Evolutionary conservation across 2,329 filamentous ascomycete species (phyloP), one percentile per base, ranked within the genome.

Genomic region (Fusarium compactum): DNA sequence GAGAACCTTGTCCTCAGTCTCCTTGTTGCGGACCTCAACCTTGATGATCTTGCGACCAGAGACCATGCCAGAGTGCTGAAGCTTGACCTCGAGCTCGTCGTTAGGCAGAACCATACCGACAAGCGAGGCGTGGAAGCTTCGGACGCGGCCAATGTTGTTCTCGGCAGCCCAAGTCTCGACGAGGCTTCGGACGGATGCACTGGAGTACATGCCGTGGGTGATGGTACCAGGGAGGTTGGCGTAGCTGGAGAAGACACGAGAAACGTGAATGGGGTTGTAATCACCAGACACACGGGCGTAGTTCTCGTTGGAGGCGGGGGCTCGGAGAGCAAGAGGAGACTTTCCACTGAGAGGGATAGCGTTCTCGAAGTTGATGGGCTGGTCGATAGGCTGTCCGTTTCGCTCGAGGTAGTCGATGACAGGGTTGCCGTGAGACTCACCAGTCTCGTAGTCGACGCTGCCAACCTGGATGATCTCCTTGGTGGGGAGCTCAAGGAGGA

Each of bases 51-150:
- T 99, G 81, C 96, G 95, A 78, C 96, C 96, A 77, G 93, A 91
- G 66, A 99, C 92, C 96, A 99, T 99, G 77, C 95, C 96, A 32
- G 97, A 91, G 78, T 99, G 96, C 84, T 98, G 93, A 55, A 99
- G 88, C 83, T 94, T 97, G 76, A 99, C 95, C 71, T 97, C 90
- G 69, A 99, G 92, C 69, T 95, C 92, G 78, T 99, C 97, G 74
- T 98, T 97, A 58, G 96, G 96, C 66, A 99, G 86, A 14, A 99
- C 97, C 96, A 99, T 99, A 72, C 96, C 96, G n/a, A 97, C 95
- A 52, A 99, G 88, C 24, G 92, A 95, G 68, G 95, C 96, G 78
- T 98, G 94, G 89, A 98, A 99, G 83, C 95, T 98, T 77, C 96
- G 91, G 55, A 99, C 95, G 76, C 96, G 95, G 46, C 96, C 95